Evolutionary conservation across 179 eudicot species (phyloP), one percentile per base, ranked within the genome.

Genomic region (Spinacia oleracea): DNA sequence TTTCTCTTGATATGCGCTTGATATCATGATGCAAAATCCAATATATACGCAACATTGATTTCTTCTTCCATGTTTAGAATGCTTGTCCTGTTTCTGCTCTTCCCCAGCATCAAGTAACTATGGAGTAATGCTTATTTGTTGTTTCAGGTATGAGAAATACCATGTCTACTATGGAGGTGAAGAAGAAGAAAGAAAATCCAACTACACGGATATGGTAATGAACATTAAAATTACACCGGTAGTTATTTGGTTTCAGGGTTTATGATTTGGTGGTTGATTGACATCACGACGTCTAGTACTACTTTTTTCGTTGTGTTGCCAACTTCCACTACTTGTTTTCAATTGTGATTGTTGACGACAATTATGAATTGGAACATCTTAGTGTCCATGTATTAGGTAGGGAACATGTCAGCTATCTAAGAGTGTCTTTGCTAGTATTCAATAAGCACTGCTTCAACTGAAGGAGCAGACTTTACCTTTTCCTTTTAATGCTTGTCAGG

Each of bases 181-280:
- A 63, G 89, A 90, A 80, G 90, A 87, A 83, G 93, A 87, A 40
- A 87, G 98, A 78, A 95, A 93, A 81, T 82, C 89, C 12, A 93
- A 93, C 88, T 93, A 91, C 89, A 86, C 91, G 6, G 97, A 95
- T 85, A 95, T 95, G 98, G 98, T 95, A 88, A 84, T 51, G n/a
- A 27, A 51, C 10, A 59, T 75, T 82, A 14, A 35, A 60, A 0
- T 40, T 32, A 50, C 31, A 38, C 25, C 18, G 35, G 5, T 72
- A 18, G 12, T 35, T 25, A 1, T n/a, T 7, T 46, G 9, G 51
- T 14, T n/a, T 45, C 1, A 27, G 56, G 12, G 5, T 43, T 65
- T 48, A 12, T 25, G 16, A 14, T 62, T 12, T 53, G 25, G 23
- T 51, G 45, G 7, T 51, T 6, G 20, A 5, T 55, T 0, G 11